phyloP scores from a whole-genome alignment of 2,329 filamentous ascomycete genomes.

The Cadophora sp. region DNA sequence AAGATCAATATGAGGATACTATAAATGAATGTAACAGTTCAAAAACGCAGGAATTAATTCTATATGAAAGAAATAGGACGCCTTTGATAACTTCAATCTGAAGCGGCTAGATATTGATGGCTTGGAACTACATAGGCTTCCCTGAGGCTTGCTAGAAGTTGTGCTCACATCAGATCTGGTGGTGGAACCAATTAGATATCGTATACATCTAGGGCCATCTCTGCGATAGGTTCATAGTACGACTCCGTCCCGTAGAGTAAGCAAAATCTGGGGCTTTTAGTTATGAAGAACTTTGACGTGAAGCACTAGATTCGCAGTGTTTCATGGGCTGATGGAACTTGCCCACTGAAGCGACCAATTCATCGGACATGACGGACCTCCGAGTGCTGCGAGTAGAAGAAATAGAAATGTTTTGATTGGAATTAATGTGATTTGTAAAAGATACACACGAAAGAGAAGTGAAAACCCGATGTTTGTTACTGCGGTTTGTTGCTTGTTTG shows the following conservation, averaged over 20 bases:
- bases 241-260: neutral
- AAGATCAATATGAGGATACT: neutral
- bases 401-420: too few relatives aligned
- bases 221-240: neutral
- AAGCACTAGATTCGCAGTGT: neutral
- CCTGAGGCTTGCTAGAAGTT: neutral
- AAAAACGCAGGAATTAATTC: neutral
- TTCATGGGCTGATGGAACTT: neutral
- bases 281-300: neutral
- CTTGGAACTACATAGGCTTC: neutral
- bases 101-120: too few relatives aligned
- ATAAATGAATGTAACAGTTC: neutral
- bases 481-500: neutral
- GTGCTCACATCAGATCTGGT: neutral
- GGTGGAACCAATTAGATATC: neutral
- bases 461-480: neutral
- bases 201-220: too few relatives aligned
- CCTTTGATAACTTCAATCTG: neutral
- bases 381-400: neutral
- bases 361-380: neutral
- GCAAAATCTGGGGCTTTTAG: neutral
- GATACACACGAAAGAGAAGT: neutral
- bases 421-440: too few relatives aligned
- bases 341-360: neutral
- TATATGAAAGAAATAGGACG: neutral